These are phyloP conservation scores for Withania somnifera DNA, from an alignment of 305 asterid genomes.

Conservation along the genomic window DNA sequence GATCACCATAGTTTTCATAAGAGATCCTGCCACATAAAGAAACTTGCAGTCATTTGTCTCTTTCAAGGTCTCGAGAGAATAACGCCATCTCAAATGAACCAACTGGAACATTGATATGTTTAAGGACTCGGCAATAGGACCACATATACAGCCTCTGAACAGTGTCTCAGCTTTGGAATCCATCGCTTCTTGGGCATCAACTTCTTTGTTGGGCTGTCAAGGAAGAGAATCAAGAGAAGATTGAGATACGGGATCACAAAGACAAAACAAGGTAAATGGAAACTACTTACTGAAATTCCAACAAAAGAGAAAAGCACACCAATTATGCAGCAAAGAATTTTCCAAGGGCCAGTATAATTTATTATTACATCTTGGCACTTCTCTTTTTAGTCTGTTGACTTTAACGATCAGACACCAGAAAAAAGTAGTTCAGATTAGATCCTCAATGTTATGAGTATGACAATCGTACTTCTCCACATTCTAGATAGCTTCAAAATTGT, in stretches of 20 bases:
- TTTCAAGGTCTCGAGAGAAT: conserved; percentile 69
- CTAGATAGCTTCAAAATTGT: neutral
- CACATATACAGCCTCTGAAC: conserved; percentile 72
- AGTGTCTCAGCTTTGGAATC: conserved; percentile 28
- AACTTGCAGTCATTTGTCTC: conserved; percentile 69
- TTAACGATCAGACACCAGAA: neutral
- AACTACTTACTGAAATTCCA: neutral
- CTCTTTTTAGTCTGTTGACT: neutral
- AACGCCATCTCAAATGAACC: conserved; percentile 80
- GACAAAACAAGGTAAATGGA: neutral
- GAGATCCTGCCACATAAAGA: conserved; percentile 93
- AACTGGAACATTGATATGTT: conserved; percentile 77
- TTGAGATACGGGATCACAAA: neutral
- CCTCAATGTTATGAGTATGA: neutral
- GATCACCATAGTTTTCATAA: conserved; percentile 76
- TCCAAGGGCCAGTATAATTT: neutral
- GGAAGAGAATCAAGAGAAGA: neutral
- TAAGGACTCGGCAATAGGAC: conserved; percentile 87
- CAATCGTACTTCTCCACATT: neutral
- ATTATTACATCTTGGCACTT: neutral
- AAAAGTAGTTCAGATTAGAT: neutral
- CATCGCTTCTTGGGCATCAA: conserved; percentile 31
- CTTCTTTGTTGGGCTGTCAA: conserved; percentile 45
- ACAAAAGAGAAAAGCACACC: neutral
- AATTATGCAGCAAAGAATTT: neutral